Conservation (phyloP, 1,139 yeast species). For the Taphrina sp. region DNA sequence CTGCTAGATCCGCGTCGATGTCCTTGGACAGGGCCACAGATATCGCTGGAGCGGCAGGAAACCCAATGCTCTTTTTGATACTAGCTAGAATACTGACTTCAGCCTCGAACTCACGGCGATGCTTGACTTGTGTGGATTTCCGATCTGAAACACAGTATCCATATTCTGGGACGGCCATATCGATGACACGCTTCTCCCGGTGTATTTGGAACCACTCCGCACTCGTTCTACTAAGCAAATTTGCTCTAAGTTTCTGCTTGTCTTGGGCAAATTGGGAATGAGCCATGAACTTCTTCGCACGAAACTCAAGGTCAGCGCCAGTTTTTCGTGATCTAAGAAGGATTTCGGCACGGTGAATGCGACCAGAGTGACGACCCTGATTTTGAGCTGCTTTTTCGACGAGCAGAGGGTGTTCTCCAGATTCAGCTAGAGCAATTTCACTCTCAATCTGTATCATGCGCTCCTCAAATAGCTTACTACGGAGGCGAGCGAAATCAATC, state of each 20-base stretch:
- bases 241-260: slow-evolving; percentile 64
- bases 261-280: slow-evolving; percentile 81
- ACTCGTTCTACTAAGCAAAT: slow-evolving; percentile 70
- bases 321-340: slow-evolving; percentile 66
- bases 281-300: slow-evolving; percentile 72
- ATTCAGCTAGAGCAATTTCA: slow-evolving; percentile 1
- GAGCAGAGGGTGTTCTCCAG: slow-evolving; percentile 37
- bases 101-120: slow-evolving; percentile 55
- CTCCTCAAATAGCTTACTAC: slow-evolving; percentile 3
- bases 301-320: slow-evolving; percentile 71
- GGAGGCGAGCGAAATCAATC: slow-evolving; percentile 12
- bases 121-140: slow-evolving; percentile 51
- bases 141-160: slow-evolving; percentile 44
- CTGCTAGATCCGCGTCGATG: slow-evolving; percentile 49
- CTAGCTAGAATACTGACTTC: slow-evolving; percentile 62
- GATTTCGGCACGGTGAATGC: slow-evolving; percentile 72
- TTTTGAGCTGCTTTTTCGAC: slow-evolving; percentile 49
- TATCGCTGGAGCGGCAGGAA: slow-evolving; percentile 60
- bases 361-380: slow-evolving; percentile 67
- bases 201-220: slow-evolving; percentile 90
- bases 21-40: slow-evolving; percentile 54
- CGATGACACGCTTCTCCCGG: slow-evolving; percentile 82
- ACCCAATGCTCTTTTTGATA: slow-evolving; percentile 58
- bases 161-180: slow-evolving; percentile 59
- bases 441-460: slow-evolving; percentile 10